Evolutionary conservation across 1,139 yeast species (phyloP), one percentile per base, ranked within the genome.

Genomic region (Diutina ranongensis): DNA sequence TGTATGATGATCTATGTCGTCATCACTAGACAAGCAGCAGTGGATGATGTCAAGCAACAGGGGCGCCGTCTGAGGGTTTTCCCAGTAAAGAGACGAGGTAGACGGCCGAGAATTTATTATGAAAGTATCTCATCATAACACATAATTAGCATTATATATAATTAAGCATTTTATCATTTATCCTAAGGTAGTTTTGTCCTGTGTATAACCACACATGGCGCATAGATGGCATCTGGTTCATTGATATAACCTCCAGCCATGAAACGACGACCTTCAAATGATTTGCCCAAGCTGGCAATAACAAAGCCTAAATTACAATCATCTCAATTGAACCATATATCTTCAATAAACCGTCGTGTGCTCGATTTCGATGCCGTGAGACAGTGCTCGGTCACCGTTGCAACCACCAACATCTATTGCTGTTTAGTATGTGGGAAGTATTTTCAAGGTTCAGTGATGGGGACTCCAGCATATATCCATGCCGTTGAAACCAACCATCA

Each of bases 351-450:
- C 51, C 61, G 80, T 31, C 62, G 65, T 27, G 60, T 65, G 7
- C 63, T 85, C 8, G 87, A 85, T 56, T 84, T 85, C 57, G 94
- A 84, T 57, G 71, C 74, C 47, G 87, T 80, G 42, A 78, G 77
- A 55, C 60, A 77, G 1, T 85, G 95, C 58, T 71, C 77, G 48
- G 74, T 81, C 0, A 72, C 87, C 0, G 63, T 84, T 16, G 68
- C 85, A 0, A 71, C 70, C 40, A 63, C 71, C 32, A 81, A 83
- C 54, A 74, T 84, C 1, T 82, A 83, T 56, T 79, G 86, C 36
- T 85, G 95, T 55, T 61, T 85, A 33, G 72, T 71, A 0, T 85
- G 95, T 61, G 94, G 94, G 38, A 79, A 74, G 55, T 85, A 77
- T 61, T 72, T 77, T 47, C 83, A 79, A 54, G 95, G 95, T 0